Conservation (phyloP, 345 rosid species). For the Eucalyptus guilfoylei region DNA sequence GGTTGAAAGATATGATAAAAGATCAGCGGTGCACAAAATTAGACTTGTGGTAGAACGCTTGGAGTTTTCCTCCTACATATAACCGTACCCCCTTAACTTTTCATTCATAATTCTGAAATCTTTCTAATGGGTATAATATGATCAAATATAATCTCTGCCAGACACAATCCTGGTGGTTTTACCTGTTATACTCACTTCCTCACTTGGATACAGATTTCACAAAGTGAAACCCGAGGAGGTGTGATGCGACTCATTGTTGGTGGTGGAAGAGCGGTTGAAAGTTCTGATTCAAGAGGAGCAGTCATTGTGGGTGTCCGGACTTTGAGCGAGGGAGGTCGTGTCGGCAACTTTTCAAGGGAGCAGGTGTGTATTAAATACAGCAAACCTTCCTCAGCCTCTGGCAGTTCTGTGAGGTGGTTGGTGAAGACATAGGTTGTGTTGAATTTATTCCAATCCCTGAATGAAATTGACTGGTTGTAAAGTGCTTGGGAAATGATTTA, state of each 20-base stretch:
- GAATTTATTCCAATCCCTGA: not conserved
- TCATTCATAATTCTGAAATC: not conserved
- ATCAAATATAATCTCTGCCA: not conserved
- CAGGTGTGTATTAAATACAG: conserved; percentile 39
- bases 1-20: not conserved
- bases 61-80: not conserved
- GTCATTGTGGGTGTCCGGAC: conserved; percentile 97
- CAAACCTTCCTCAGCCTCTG: not conserved
- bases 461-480: not conserved
- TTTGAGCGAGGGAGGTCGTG: conserved; percentile 98
- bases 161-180: not conserved
- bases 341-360: conserved; percentile 96
- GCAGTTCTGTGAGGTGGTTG: not conserved
- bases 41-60: not conserved
- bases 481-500: not conserved
- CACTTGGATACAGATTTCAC: conserved; percentile 39
- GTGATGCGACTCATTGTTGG: conserved; percentile 99
- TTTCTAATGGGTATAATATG: not conserved
- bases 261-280: conserved; percentile 95
- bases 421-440: not conserved
- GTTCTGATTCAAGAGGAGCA: conserved; percentile 79
- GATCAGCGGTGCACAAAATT: not conserved
- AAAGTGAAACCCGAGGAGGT: conserved; percentile 79
- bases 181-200: not conserved
- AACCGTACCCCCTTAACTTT: not conserved